Base-by-base conservation (phyloP, 169 alveolate genomes). In the Pseudocohnilembus persalinus region DNA sequence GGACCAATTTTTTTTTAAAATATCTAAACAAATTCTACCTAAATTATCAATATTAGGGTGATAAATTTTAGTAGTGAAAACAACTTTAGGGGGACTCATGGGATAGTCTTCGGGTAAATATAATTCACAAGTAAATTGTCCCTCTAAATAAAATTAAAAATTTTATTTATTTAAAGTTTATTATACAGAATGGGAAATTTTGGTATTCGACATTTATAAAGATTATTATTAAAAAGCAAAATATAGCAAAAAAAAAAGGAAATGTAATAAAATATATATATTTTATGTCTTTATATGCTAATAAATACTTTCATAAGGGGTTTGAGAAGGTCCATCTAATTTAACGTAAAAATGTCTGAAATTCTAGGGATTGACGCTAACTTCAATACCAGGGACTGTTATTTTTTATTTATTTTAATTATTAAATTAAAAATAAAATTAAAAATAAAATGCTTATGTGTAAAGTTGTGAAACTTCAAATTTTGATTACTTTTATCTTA, bases 41-140 rank as follows among this genome's bases (percentile, higher is more conserved):
- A 98, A 96, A 88, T 97, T 98, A 92, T 99, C 99, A 95, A 98
- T 98, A 93, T 99, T 99, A 6, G 99, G 99, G 91, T 99, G 99
- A 89, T 98, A 99, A 88, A 99, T 98, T 92, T 97, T 97, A 87
- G 99, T 98, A 80, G 96, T 95, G 91, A 98, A 98, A 68, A 99
- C 97, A 68, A 97, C 99, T 89, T 98, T 98, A 15, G 99, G 99
- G 11, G 99, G 99, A 84, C 97, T 99, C 99, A 98, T 98, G n/a
- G 99, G 99, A 88, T 99, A 99, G 84, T 98, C 99, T 78, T 98
- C 99, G 27, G 99, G 99, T 82, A 99, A 95, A 86, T 97, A 97
- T 87, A 99, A 95, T 89, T 98, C 99, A 79, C 98, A 95, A 78
- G 94, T 96, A 94, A 98, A 99, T 65, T 93, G 93, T 20, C 99